A percentile compares a stretch with the other conserved stretches of the same genome.
phyloP scores from a whole-genome alignment of 2,329 filamentous ascomycete genomes.

The Penicillium oxalicum region DNA sequence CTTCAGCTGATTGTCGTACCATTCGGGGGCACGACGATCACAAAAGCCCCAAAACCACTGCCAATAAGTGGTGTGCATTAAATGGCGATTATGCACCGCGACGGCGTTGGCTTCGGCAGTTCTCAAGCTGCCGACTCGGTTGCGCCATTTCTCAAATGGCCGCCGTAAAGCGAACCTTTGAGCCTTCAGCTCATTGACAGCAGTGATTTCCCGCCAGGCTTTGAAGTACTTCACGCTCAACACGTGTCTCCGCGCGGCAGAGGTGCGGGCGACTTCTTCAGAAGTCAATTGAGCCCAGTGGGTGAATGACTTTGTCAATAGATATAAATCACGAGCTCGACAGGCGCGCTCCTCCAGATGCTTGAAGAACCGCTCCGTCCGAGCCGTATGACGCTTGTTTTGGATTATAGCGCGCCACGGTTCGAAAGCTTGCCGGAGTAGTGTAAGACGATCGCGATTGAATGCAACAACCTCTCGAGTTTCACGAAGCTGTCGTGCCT shows the following conservation, averaged over 20 bases:
- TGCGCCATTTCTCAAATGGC: conserved; percentile 51
- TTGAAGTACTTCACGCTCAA: conserved; percentile 63
- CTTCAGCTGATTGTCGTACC: conserved; percentile 38
- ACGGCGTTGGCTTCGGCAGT: conserved; percentile 32
- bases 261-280: conserved; percentile 61
- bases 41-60: conserved; percentile 43
- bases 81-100: conserved; percentile 23
- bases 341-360: conserved; percentile 55
- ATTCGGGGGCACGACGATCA: conserved; percentile 39
- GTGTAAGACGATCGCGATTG: conserved; percentile 45
- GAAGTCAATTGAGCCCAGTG: conserved; percentile 64
- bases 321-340: conserved; percentile 59
- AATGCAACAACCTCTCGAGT: conserved; percentile 42
- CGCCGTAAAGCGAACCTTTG: conserved; percentile 49
- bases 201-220: conserved; percentile 62
- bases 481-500: conserved; percentile 31
- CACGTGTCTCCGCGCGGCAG: conserved; percentile 63
- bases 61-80: conserved; percentile 34
- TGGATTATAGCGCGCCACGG: conserved; percentile 43
- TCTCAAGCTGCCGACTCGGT: conserved; percentile 34
- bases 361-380: conserved; percentile 50
- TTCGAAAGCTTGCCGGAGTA: conserved; percentile 50
- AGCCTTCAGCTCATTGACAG: conserved; percentile 52
- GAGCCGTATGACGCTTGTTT: conserved; percentile 37
- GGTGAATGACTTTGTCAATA: conserved; percentile 58